These are phyloP conservation scores for Candida nanaspora DNA, from an alignment of 805 yeast species.

Conservation along the genomic window DNA sequence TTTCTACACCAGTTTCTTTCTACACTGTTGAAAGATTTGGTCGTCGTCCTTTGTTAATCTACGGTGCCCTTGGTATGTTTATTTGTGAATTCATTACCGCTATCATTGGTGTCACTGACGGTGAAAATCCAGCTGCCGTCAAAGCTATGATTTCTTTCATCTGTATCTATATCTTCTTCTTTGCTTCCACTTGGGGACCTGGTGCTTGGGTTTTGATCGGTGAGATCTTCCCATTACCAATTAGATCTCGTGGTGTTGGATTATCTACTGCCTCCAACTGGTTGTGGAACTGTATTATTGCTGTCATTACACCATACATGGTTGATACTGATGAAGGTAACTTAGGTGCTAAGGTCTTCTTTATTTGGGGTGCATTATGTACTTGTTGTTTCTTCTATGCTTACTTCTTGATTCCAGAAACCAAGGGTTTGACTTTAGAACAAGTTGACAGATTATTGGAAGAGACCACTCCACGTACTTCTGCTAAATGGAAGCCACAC, in stretches of 20 bases:
- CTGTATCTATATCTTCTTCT: constrained; percentile 61
- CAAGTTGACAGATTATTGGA: constrained; percentile 54
- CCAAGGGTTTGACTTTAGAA: constrained; percentile 75
- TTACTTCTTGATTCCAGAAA: constrained; percentile 67
- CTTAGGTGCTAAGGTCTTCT: constrained; percentile 58
- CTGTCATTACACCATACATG: constrained; percentile 70
- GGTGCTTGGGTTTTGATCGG: constrained; percentile 62
- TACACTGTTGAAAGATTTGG: constrained; percentile 52
- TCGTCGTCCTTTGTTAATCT: constrained; percentile 40
- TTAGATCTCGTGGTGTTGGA: constrained; percentile 68
- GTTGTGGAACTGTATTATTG: constrained; percentile 70
- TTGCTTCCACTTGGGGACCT: constrained; percentile 85
- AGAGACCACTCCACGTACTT: constrained; percentile 28
- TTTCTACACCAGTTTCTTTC: constrained; percentile 50
- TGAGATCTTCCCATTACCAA: constrained; percentile 62
- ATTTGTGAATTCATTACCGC: constrained; percentile 55
- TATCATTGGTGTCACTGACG: constrained; percentile 26
- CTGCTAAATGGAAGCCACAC: constrained; percentile 29
- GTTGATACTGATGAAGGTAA: constrained; percentile 58
- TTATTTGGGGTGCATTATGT: constrained; percentile 58
- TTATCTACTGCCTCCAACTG: constrained; percentile 73
- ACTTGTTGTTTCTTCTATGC: constrained; percentile 51
- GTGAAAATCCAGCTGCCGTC: constrained; percentile 20
- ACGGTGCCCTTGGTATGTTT: constrained; percentile 44
- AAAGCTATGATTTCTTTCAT: constrained; percentile 33